Conservation (phyloP, 257 asterid genomes). For the Mentha longifolia region DNA sequence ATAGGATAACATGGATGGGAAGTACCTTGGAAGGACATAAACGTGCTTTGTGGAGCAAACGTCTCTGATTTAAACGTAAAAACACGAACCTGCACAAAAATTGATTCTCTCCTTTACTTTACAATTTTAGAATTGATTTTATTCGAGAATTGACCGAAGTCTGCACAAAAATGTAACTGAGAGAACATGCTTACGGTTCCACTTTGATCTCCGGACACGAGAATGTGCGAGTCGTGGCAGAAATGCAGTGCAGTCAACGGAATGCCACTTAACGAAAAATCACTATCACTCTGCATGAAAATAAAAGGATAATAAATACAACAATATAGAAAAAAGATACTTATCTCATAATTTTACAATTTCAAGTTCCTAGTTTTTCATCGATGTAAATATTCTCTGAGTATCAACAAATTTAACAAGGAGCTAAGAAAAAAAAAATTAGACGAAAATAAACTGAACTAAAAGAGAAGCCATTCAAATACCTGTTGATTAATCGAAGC, state of each 20-base stretch:
- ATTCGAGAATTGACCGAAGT: neutral
- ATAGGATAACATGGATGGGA: constrained; percentile 7
- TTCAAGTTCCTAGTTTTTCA: neutral
- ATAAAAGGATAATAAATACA: neutral
- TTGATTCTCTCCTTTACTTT: too few species aligned
- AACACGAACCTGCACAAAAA: constrained; percentile 84
- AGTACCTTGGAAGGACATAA: constrained; percentile 79
- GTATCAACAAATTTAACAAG: too few species aligned
- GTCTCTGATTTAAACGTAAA: constrained; percentile 69
- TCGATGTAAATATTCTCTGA: too few species aligned
- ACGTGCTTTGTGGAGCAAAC: constrained; percentile 68
- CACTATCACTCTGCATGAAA: constrained; percentile 75
- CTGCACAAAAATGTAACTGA: constrained; percentile 21
- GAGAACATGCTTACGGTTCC: constrained; percentile 62
- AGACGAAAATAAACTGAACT: neutral
- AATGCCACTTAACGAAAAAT: constrained; percentile 69
- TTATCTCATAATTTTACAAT: neutral
- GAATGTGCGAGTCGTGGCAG: constrained; percentile 52
- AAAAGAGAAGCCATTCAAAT: neutral
- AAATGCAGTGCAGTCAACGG: constrained; percentile 74
- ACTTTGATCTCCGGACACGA: constrained; percentile 88
- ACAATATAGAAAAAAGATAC: neutral
- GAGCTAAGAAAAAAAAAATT: neutral
- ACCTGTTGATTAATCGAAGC: constrained; percentile 86
- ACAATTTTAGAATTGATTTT: too few species aligned